Evolutionary conservation across 768 basidiomycete genomes (phyloP).

Genomic region (Ramaria rubella): DNA sequence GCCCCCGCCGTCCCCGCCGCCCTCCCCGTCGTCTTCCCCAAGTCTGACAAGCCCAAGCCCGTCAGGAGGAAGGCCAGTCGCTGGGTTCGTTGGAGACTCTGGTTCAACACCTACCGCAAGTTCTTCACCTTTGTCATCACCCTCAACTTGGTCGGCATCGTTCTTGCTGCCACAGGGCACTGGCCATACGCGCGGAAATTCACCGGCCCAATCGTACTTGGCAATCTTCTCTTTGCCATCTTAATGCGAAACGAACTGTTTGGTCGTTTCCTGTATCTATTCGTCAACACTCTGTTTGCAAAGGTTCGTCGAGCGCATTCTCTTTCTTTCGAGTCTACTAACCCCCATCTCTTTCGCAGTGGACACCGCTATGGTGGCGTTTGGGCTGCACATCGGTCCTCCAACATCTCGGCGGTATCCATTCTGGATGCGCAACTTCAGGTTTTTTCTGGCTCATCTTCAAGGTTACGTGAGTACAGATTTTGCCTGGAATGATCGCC

Average conservation of each 20-base stretch:
- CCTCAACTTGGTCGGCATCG: constrained; percentile 54
- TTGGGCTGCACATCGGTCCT: constrained; percentile 68
- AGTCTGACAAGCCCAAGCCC: constrained; percentile 29
- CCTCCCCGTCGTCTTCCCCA: neutral
- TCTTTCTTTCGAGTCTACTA: neutral
- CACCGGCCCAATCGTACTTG: constrained; percentile 65
- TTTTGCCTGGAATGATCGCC: neutral
- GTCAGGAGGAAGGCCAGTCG: constrained; percentile 52
- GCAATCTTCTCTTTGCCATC: constrained; percentile 66
- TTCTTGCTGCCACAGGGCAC: constrained; percentile 52
- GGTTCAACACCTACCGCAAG: constrained; percentile 80
- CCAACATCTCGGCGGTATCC: constrained; percentile 74
- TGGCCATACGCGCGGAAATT: constrained; percentile 65
- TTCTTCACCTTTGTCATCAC: constrained; percentile 60
- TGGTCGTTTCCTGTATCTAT: constrained; percentile 64
- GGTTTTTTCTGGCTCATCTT: constrained; percentile 65
- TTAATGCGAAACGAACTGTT: constrained; percentile 80
- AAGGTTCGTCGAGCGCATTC: constrained; percentile 38
- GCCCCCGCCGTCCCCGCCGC: neutral
- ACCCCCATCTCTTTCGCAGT: constrained; percentile 31
- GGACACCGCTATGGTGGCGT: constrained; percentile 68
- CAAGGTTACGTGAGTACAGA: constrained; percentile 33
- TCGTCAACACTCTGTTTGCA: constrained; percentile 70
- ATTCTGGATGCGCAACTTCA: constrained; percentile 67
- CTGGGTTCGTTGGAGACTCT: constrained; percentile 56